Conservation (phyloP, 768 basidiomycete genomes). For the Postia placenta region DNA sequence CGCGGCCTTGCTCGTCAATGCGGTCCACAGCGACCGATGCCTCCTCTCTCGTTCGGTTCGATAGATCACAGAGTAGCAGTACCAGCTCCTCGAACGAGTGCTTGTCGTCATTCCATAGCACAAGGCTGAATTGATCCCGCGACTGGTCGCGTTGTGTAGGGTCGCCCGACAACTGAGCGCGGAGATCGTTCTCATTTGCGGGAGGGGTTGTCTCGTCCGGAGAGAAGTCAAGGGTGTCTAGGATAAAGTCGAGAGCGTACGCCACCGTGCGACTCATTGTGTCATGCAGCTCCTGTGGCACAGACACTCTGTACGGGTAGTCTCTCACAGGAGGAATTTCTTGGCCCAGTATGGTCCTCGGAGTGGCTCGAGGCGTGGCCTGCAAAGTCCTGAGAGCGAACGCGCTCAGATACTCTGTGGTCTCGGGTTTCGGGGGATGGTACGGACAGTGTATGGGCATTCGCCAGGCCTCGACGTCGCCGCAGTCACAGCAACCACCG, state of each 20-base stretch:
- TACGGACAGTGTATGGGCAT: constrained; percentile 59
- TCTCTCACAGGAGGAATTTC: constrained; percentile 57
- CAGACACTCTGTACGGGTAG: constrained; percentile 48
- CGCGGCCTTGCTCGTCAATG: constrained; percentile 77
- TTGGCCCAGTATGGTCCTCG: constrained; percentile 33
- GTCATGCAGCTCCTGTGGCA: constrained; percentile 66
- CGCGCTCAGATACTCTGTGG: constrained; percentile 23
- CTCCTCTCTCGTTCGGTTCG: constrained; percentile 46
- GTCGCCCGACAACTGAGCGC: constrained; percentile 69
- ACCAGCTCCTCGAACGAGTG: constrained; percentile 90
- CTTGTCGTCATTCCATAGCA: constrained; percentile 97
- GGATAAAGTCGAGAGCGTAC: constrained; percentile 75
- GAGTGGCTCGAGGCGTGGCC: constrained; percentile 28
- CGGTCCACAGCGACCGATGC: constrained; percentile 49
- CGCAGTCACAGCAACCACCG: constrained; percentile 93
- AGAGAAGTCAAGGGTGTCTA: constrained; percentile 77
- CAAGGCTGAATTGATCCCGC: constrained; percentile 73
- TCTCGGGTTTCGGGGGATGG: constrained; percentile 51
- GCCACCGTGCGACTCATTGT: constrained; percentile 68
- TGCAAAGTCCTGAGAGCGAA: constrained; percentile 19
- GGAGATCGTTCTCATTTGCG: constrained; percentile 58
- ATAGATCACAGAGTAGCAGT: constrained; percentile 57
- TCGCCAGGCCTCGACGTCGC: constrained; percentile 87
- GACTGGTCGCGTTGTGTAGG: constrained; percentile 55
- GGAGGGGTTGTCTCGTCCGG: constrained; percentile 75